Base-by-base conservation (phyloP, 768 basidiomycete genomes). In the Tubosaeta sp. region DNA sequence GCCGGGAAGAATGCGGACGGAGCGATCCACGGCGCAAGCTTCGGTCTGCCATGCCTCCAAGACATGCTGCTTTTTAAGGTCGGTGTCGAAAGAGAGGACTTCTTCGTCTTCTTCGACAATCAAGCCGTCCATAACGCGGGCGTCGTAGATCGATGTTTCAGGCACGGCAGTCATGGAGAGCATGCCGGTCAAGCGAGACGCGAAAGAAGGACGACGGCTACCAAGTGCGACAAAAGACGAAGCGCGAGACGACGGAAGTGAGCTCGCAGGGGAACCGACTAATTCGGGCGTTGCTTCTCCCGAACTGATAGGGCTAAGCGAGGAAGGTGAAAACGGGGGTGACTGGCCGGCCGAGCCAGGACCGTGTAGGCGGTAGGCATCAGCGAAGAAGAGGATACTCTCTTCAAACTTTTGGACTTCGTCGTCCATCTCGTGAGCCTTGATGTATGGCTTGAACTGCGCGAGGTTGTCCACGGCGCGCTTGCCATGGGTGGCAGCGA, bases 401-500 rank as follows among this genome's bases (percentile, higher is more conserved):
- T 80, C 72, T 64, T 87, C 85, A 55, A 86, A 86, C 19, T 71
- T 71, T n/a, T 74, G 69, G 3, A 84, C 81, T 52, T 79, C 82
- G 27, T 55, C 66, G 59, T 80, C 79, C 73, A 84, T 78, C 65
- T 83, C 77, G 64, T 81, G 73, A 19, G 61, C 41, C 56, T 73
- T 72, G 58, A 84, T 78, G 29, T 75, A 64, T 0, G 83, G 82
- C 60, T 79, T 82, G 72, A 82, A 82, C 44, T 75, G 72, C 4
- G 76, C 65, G 56, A 87, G 79, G 69, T 88, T 89, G 71, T 88
- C 86, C 61, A 85, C 74, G 11, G 86, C 87, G 53, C 86, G 82
- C 62, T 86, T 83, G 60, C 86, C 86, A 65, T 89, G 86, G n/a
- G 86, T 87, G 34, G 83, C 82, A 10, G 80, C 82, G 60, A 87